phyloP scores from a whole-genome alignment of 805 yeast genomes.

The Kurtzmaniella fragi region DNA sequence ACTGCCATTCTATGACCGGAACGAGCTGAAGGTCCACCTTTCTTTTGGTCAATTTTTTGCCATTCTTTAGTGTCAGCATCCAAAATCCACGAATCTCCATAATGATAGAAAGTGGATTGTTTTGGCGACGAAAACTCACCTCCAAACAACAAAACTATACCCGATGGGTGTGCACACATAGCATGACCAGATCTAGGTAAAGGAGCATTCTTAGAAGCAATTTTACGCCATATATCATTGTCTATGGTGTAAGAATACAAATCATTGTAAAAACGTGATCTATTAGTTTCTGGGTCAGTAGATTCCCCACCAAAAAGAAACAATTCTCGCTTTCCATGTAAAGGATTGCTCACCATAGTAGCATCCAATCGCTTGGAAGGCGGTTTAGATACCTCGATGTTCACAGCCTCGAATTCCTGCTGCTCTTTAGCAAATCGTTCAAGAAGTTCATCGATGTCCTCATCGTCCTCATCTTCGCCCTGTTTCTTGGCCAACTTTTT shows the following conservation, averaged over 20 bases:
- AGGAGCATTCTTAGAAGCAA: constrained; percentile 81
- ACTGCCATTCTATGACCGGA: constrained; percentile 88
- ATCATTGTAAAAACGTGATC: constrained; percentile 69
- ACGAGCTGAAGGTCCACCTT: constrained; percentile 70
- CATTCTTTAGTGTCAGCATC: constrained; percentile 84
- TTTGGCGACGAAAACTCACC: constrained; percentile 97
- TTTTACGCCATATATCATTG: constrained; percentile 74
- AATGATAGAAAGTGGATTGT: constrained; percentile 92
- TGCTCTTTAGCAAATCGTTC: constrained; percentile 78
- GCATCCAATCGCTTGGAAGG: constrained; percentile 61
- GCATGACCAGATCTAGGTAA: constrained; percentile 92
- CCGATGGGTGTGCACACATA: constrained; percentile 89
- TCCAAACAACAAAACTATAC: constrained; percentile 81
- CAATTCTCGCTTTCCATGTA: constrained; percentile 71
- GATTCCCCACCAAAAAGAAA: constrained; percentile 88
- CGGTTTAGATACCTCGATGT: constrained; percentile 58
- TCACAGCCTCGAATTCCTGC: constrained; percentile 67
- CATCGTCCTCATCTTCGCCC: constrained; percentile 81
- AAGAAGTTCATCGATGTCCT: constrained; percentile 80
- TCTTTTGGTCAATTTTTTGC: constrained; percentile 76
- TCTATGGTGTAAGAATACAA: constrained; percentile 68
- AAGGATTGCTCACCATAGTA: constrained; percentile 69
- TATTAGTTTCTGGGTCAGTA: constrained; percentile 44
- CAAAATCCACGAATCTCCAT: constrained; percentile 92
- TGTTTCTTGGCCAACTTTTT: constrained; percentile 71